Evolutionary conservation across 2,329 filamentous ascomycete species (phyloP).

Genomic region (Orbilia ellipsospora): DNA sequence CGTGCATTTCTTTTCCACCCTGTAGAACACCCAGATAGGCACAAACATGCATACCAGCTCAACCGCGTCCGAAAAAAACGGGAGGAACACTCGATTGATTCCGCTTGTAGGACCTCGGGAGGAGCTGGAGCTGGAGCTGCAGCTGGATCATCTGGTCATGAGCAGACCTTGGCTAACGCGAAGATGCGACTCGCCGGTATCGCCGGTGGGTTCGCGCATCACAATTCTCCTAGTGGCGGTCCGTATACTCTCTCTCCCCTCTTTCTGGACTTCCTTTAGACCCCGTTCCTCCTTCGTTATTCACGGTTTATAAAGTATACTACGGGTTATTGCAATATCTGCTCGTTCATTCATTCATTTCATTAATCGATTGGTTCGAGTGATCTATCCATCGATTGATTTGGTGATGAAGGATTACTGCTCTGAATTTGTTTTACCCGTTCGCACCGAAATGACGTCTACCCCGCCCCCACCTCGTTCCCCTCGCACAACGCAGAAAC

Average conservation of each 20-base stretch:
- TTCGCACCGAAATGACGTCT: conserved; percentile 41
- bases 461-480: conserved; percentile 42
- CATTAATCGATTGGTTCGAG: too few species aligned
- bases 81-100: conserved; percentile 47
- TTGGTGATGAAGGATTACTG: too few species aligned
- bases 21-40: not conserved
- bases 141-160: conserved; percentile 33
- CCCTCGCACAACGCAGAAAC: conserved; percentile 12
- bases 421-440: too few species aligned
- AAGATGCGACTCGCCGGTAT: conserved; percentile 59
- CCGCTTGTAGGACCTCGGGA: conserved; percentile 22
- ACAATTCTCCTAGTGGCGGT: conserved; percentile 58
- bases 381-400: too few species aligned
- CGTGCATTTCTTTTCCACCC: conserved; percentile 42
- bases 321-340: too few species aligned
- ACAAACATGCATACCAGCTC: conserved; percentile 48
- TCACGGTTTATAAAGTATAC: conserved; percentile 2
- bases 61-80: conserved; percentile 52
- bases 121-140: too few species aligned
- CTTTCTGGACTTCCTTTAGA: not conserved
- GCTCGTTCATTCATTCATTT: too few species aligned
- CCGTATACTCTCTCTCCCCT: conserved; percentile 53
- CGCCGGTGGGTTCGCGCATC: conserved; percentile 58
- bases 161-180: conserved; percentile 57
- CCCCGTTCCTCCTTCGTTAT: conserved; percentile 12